A percentile compares a stretch with the other conserved stretches of the same genome.
Evolutionary conservation across 2,329 filamentous ascomycete genomes (phyloP).

Genomic region (Trichoderma koningii): DNA sequence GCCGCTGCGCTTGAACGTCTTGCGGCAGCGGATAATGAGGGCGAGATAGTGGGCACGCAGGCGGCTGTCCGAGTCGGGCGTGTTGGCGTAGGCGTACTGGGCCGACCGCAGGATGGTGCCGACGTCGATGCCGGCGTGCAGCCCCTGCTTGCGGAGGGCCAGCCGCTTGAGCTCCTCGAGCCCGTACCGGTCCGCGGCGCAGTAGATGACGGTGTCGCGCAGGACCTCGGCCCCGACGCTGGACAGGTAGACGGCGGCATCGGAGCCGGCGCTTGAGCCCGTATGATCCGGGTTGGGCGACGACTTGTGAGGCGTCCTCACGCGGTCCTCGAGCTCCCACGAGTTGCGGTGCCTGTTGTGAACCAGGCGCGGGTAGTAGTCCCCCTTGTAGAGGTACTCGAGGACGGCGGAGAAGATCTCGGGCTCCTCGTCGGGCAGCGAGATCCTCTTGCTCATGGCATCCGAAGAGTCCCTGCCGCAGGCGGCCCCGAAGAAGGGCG

Average conservation of each 20-base stretch:
- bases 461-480: constrained; percentile 74
- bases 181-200: constrained; percentile 84
- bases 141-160: constrained; percentile 89
- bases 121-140: constrained; percentile 90
- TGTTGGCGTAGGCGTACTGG: constrained; percentile 94
- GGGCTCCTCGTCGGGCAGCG: constrained; percentile 75
- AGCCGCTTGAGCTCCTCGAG: constrained; percentile 90
- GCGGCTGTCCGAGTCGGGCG: constrained; percentile 86
- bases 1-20: constrained; percentile 96
- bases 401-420: constrained; percentile 92
- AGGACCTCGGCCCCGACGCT: constrained; percentile 76
- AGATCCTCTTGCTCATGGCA: constrained; percentile 75
- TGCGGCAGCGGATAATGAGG: constrained; percentile 94
- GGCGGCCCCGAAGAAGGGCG: constrained; percentile 77
- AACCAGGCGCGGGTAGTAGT: constrained; percentile 88
- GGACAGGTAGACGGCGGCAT: constrained; percentile 67
- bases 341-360: constrained; percentile 83
- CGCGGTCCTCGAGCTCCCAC: constrained; percentile 80
- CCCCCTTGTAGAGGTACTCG: constrained; percentile 96
- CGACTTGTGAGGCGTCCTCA: constrained; percentile 49
- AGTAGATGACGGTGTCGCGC: constrained; percentile 93
- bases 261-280: constrained; percentile 51
- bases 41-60: constrained; percentile 96
- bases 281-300: constrained; percentile 52
- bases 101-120: constrained; percentile 88